Percentiles rank a stretch among this genome's conserved stretches.
phyloP scores from a whole-genome alignment of 352 stramenopile genomes.

The Globisporangium iwayamae region DNA sequence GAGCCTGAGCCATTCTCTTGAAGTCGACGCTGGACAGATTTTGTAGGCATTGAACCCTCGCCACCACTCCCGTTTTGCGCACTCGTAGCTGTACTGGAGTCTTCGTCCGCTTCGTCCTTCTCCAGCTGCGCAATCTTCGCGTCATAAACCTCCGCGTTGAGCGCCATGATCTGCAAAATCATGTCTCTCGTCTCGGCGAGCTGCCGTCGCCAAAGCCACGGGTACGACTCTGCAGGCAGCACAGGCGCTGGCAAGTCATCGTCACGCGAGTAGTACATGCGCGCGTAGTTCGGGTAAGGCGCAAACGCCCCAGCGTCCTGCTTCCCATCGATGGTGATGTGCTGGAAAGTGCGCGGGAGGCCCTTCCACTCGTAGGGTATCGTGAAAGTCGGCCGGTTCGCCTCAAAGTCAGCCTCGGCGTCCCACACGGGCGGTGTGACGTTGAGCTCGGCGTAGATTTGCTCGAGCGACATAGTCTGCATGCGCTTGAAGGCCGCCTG shows the following conservation, averaged over 20 bases:
- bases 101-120: neutral
- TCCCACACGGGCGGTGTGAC: conserved; percentile 25
- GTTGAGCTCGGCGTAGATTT: conserved; percentile 37
- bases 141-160: conserved; percentile 9
- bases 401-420: conserved; percentile 16
- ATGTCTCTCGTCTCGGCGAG: conserved; percentile 26
- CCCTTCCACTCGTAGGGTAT: conserved; percentile 27
- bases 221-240: conserved; percentile 42
- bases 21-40: neutral
- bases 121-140: neutral
- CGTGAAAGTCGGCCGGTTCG: conserved; percentile 26
- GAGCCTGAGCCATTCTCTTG: neutral
- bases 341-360: conserved; percentile 17
- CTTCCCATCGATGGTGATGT: neutral
- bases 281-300: conserved; percentile 44
- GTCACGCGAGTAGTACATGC: conserved; percentile 40
- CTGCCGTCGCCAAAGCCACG: conserved; percentile 38
- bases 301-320: conserved; percentile 20
- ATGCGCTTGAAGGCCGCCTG: conserved; percentile 26
- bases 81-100: neutral
- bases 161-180: conserved; percentile 24
- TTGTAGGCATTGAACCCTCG: neutral
- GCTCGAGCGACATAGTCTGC: conserved; percentile 33
- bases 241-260: conserved; percentile 28
- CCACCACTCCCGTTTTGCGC: neutral